phyloP scores from a whole-genome alignment of 129 eudicot genomes.

The Rutidosis leptorrhynchoides region DNA sequence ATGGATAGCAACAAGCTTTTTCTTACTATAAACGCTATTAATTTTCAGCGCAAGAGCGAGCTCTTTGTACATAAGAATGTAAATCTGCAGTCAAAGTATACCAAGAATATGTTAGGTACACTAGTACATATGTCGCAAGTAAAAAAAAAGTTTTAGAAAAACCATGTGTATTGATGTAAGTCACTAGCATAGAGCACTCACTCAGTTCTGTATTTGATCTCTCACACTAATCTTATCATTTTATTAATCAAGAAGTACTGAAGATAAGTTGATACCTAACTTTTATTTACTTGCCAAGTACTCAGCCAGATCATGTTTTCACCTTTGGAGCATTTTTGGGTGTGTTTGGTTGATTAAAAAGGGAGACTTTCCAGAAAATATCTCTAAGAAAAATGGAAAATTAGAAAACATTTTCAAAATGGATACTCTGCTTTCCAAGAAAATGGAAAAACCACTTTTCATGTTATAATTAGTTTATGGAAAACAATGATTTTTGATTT shows the following conservation, averaged over 20 bases:
- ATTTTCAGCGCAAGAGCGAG: slow-evolving; percentile 92
- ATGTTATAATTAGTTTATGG: too few species aligned
- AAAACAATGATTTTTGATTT: too few species aligned
- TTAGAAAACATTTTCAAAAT: too few species aligned
- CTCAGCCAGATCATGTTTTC: not conserved
- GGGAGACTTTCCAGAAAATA: too few species aligned
- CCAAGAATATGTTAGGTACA: slow-evolving; percentile 7
- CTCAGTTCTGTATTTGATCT: not conserved
- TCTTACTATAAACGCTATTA: slow-evolving; percentile 94
- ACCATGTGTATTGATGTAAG: not conserved
- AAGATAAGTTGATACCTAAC: not conserved
- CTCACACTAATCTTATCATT: not conserved
- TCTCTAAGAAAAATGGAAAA: too few species aligned
- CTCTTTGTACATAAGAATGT: slow-evolving; percentile 93
- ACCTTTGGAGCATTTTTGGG: not conserved
- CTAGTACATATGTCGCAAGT: not conserved
- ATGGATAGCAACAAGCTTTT: slow-evolving; percentile 80
- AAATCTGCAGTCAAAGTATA: slow-evolving; percentile 55
- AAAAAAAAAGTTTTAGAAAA: slow-evolving; percentile 2
- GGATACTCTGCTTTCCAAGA: too few species aligned
- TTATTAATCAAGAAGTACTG: not conserved
- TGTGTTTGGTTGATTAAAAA: too few species aligned
- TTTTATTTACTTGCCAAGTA: not conserved
- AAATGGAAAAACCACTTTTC: too few species aligned
- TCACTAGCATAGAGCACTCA: not conserved